Percentiles rank a stretch among this genome's conserved stretches.
Conservation (phyloP, 1,284 basidiomycete species). For the Pseudozyma flocculosa region DNA sequence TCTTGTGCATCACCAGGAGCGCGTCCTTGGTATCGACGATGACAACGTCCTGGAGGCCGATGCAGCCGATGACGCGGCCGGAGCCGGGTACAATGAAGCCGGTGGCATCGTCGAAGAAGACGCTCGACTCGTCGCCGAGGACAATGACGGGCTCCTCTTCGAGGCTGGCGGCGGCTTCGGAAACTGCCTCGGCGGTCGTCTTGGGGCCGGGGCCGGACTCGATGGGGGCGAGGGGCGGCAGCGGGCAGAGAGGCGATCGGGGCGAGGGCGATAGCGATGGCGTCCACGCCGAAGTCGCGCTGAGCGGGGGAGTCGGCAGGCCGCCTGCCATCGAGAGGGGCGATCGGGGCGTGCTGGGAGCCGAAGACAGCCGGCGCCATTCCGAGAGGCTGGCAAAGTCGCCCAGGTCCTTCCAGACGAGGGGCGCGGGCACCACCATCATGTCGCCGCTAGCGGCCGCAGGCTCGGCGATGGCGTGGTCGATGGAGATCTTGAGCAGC, state of each 20-base stretch:
- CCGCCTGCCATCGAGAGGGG: too few relatives aligned
- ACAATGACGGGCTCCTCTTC: neutral
- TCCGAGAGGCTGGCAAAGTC: slow-evolving; percentile 1
- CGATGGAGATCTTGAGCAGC: slow-evolving; percentile 3
- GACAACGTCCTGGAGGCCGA: slow-evolving; percentile 35
- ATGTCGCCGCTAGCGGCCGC: neutral
- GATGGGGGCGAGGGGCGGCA: too few relatives aligned
- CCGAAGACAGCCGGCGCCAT: too few relatives aligned
- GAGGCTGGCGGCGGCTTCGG: too few relatives aligned
- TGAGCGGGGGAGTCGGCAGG: too few relatives aligned
- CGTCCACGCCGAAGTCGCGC: too few relatives aligned
- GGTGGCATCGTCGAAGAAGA: neutral
- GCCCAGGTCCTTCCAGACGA: slow-evolving; percentile 5
- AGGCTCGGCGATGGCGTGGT: slow-evolving; percentile 7
- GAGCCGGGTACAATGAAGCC: slow-evolving; percentile 7
- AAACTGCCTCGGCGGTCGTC: too few relatives aligned
- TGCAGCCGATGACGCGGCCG: slow-evolving; percentile 15
- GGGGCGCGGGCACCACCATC: slow-evolving; percentile 1
- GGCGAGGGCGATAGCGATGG: too few relatives aligned
- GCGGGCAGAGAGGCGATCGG: too few relatives aligned
- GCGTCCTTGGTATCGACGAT: slow-evolving; percentile 27
- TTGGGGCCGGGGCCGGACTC: too few relatives aligned
- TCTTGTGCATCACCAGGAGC: slow-evolving; percentile 27
- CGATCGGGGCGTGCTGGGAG: too few relatives aligned
- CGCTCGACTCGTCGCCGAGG: neutral